phyloP scores from a whole-genome alignment of 1,139 yeast genomes.

The Saccharomyces pastorianus region DNA sequence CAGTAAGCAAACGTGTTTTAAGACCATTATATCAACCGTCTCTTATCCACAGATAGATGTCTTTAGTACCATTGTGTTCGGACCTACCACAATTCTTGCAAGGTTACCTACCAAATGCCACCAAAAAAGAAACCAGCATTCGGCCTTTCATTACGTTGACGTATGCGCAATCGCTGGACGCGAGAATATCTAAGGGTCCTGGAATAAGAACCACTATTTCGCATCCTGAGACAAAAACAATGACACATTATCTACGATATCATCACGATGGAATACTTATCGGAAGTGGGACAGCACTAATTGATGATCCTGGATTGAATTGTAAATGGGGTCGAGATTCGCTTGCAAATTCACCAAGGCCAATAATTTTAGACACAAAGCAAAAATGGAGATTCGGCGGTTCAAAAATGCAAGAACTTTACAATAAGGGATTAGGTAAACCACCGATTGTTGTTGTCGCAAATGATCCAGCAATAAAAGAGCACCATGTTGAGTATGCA shows the following conservation, averaged over 20 bases:
- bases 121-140: constrained; percentile 19
- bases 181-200: constrained; percentile 67
- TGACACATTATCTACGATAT: constrained; percentile 84
- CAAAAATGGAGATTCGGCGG: constrained; percentile 45
- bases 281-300: constrained; percentile 71
- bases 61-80: constrained; percentile 32
- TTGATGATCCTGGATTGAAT: constrained; percentile 83
- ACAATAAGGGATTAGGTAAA: constrained; percentile 39
- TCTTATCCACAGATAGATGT: constrained; percentile 10
- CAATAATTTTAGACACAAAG: constrained; percentile 71
- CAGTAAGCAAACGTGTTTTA: too few relatives aligned
- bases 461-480: constrained; percentile 27
- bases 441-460: constrained; percentile 56
- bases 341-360: constrained; percentile 39
- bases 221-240: constrained; percentile 76
- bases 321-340: constrained; percentile 42
- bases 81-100: constrained; percentile 32
- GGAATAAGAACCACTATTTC: constrained; percentile 76
- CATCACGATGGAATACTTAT: constrained; percentile 76
- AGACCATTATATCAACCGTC: too few relatives aligned
- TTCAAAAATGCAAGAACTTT: constrained; percentile 45
- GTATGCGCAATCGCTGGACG: constrained; percentile 85
- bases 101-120: constrained; percentile 34
- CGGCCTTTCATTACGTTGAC: constrained; percentile 65
- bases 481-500: constrained; percentile 31